A percentile compares a stretch with the other conserved stretches of the same genome.
Evolutionary conservation across 2,329 filamentous ascomycete genomes (phyloP).

Genomic region (Colletotrichum acutatum): DNA sequence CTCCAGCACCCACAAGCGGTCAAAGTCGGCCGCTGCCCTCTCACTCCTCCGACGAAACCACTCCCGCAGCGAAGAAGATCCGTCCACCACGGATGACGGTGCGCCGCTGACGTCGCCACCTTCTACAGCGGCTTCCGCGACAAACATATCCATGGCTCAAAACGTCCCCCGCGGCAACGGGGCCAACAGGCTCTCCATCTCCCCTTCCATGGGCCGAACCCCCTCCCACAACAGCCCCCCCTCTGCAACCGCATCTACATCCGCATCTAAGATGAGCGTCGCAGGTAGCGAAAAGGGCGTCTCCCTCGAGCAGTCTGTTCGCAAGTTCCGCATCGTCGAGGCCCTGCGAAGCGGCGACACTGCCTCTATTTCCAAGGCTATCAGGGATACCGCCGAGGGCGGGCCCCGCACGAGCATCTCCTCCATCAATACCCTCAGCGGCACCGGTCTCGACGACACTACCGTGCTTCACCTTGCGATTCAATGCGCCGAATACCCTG

Average conservation of each 20-base stretch:
- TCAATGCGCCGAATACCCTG: conserved; percentile 91
- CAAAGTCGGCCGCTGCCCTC: conserved; percentile 63
- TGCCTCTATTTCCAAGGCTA: conserved; percentile 86
- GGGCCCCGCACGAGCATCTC: conserved; percentile 67
- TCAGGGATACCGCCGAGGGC: conserved; percentile 72
- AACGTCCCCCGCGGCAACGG: conserved; percentile 54
- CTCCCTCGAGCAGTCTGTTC: conserved; percentile 90
- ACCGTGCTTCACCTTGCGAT: conserved; percentile 93
- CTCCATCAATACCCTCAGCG: conserved; percentile 56
- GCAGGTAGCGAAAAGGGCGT: conserved; percentile 53
- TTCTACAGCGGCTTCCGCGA: conserved; percentile 45
- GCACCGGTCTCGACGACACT: conserved; percentile 76
- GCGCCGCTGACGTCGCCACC: conserved; percentile 47
- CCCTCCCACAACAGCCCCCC: conserved; percentile 48
- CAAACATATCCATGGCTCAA: conserved; percentile 49
- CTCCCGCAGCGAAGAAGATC: conserved; percentile 62
- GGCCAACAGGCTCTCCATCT: conserved; percentile 58
- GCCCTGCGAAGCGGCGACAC: conserved; percentile 91
- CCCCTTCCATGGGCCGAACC: conserved; percentile 52
- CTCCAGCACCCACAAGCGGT: conserved; percentile 60
- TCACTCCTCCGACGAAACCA: conserved; percentile 66
- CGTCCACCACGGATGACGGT: conserved; percentile 60
- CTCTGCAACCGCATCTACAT: conserved; percentile 26
- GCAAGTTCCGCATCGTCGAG: conserved; percentile 94
- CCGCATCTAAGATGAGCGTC: conserved; percentile 34